These are phyloP conservation scores for Amphichorda felina DNA, from an alignment of 2,329 filamentous ascomycete genomes.

Conservation along the genomic window DNA sequence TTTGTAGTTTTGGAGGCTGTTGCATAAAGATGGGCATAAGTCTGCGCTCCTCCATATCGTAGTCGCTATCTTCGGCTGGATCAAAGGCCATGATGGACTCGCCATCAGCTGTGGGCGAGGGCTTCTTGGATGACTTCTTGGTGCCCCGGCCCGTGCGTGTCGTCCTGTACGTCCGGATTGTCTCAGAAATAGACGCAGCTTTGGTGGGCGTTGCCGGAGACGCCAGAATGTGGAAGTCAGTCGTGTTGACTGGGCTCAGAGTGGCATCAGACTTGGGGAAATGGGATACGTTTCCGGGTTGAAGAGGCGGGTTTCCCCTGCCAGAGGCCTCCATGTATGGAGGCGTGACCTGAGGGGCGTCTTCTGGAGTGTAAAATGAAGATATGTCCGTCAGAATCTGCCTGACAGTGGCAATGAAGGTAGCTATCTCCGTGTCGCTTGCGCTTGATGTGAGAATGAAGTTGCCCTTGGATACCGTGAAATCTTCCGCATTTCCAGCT, in stretches of 20 bases:
- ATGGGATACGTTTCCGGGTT: conserved; percentile 16
- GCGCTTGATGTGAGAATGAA: conserved; percentile 45
- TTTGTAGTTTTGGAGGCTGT: conserved; percentile 16
- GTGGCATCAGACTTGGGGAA: conserved; percentile 14
- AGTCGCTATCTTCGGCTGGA: conserved; percentile 24
- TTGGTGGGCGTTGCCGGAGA: conserved; percentile 5
- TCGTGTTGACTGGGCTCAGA: conserved; percentile 10
- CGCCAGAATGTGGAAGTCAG: neutral
- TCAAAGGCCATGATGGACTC: conserved; percentile 23
- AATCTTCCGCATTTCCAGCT: conserved; percentile 13
- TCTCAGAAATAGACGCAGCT: conserved; percentile 21
- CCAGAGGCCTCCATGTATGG: conserved; percentile 4
- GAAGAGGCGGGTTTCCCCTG: conserved; percentile 13
- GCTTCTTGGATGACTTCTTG: conserved; percentile 1
- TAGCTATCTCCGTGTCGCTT: conserved; percentile 38
- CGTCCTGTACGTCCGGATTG: conserved; percentile 16
- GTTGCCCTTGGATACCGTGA: conserved; percentile 38
- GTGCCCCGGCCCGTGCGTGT: conserved; percentile 9
- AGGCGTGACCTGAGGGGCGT: conserved; percentile 3
- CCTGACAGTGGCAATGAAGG: conserved; percentile 40
- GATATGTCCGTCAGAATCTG: conserved; percentile 21
- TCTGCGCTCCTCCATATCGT: conserved; percentile 35
- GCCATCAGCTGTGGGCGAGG: conserved; percentile 8
- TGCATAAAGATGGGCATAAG: conserved; percentile 38
- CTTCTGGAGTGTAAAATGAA: conserved; percentile 28